These are phyloP conservation scores for Massariosphaeria phaeospora DNA, from an alignment of 495 filamentous ascomycete genomes.

Conservation along the genomic window DNA sequence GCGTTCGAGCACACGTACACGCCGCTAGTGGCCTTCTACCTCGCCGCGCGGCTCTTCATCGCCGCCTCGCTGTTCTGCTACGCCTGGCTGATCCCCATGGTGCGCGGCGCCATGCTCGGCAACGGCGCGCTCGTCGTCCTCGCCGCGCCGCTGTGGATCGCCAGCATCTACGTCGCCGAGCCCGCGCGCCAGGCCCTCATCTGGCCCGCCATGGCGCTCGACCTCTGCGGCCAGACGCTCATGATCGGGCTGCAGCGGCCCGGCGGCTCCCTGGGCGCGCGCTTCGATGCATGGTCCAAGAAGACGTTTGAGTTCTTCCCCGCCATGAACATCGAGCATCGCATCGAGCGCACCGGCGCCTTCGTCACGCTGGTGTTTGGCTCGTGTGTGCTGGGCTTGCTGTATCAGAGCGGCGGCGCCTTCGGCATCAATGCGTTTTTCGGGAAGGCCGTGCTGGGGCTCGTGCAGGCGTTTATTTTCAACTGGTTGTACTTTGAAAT, in stretches of 20 bases:
- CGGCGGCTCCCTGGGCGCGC: conserved; percentile 19
- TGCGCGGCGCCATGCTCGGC: conserved; percentile 50
- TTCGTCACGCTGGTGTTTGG: conserved; percentile 59
- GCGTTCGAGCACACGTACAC: conserved; percentile 49
- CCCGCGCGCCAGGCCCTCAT: conserved; percentile 45
- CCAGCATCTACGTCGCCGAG: conserved; percentile 46
- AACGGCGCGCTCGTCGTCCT: conserved; percentile 41
- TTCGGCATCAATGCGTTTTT: conserved; percentile 56
- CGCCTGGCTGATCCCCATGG: conserved; percentile 48
- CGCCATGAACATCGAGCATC: conserved; percentile 55
- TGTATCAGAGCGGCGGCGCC: conserved; percentile 49
- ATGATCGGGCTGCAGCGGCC: conserved; percentile 39
- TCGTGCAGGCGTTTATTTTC: conserved; percentile 56
- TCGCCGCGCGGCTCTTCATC: conserved; percentile 50
- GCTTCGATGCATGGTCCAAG: conserved; percentile 34
- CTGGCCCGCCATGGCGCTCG: conserved; percentile 47
- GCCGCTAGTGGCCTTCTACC: conserved; percentile 52
- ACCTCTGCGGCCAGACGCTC: conserved; percentile 41
- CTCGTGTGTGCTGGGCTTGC: conserved; percentile 52
- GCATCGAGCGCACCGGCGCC: conserved; percentile 54
- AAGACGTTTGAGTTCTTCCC: conserved; percentile 53
- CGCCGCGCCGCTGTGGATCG: conserved; percentile 51
- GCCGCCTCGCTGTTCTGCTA: conserved; percentile 44
- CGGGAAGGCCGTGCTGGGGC: conserved; percentile 53
- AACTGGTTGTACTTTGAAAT: conserved; percentile 64